These are phyloP conservation scores for Collybia nuda DNA, from an alignment of 768 basidiomycete genomes.

Conservation along the genomic window DNA sequence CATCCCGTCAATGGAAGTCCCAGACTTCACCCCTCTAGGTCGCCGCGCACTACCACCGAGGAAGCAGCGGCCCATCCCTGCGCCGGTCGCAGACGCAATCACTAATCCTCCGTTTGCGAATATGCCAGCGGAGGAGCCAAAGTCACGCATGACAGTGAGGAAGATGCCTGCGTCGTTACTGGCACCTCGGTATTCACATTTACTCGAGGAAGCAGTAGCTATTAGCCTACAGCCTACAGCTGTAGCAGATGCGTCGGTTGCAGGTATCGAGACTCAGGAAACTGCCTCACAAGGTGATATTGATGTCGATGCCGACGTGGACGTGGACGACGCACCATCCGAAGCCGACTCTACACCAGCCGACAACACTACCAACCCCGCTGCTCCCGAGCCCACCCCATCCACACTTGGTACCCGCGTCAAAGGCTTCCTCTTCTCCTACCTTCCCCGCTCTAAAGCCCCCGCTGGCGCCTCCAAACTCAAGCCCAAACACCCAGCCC, in stretches of 20 bases:
- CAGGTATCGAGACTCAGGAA: neutral
- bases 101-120: conserved; percentile 30
- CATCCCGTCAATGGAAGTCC: conserved; percentile 38
- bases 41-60: conserved; percentile 28
- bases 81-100: conserved; percentile 13
- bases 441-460: conserved; percentile 52
- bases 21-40: conserved; percentile 52
- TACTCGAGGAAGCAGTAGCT: conserved; percentile 53
- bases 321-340: neutral
- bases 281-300: neutral
- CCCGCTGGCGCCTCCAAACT: conserved; percentile 17
- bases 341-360: conserved; percentile 2
- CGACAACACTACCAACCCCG: neutral
- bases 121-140: conserved; percentile 18
- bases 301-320: too few species aligned
- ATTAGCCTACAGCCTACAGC: conserved; percentile 26
- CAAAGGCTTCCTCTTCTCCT: conserved; percentile 60
- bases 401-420: conserved; percentile 48
- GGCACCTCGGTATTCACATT: conserved; percentile 57
- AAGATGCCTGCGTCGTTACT: conserved; percentile 40
- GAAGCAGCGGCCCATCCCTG: conserved; percentile 15
- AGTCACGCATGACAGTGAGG: conserved; percentile 7
- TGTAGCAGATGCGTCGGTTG: conserved; percentile 1
- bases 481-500: conserved; percentile 16
- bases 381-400: conserved; percentile 14